Conservation (phyloP, 2,329 filamentous ascomycete genomes). For the Aureobasidium sp. region DNA sequence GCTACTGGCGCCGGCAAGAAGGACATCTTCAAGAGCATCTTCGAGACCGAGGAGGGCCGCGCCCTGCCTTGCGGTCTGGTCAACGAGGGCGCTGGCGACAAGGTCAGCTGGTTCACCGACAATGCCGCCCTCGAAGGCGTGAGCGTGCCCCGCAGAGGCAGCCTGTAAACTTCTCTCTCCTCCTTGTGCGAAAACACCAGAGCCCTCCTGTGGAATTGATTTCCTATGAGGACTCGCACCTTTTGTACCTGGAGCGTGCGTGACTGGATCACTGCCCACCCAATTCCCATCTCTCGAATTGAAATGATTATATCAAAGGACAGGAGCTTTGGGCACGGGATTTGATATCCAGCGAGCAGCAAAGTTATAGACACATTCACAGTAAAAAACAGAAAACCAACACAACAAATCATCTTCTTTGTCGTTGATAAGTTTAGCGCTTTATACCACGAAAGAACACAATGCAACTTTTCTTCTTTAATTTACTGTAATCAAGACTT, state of each 20-base stretch:
- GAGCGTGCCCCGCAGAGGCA: constrained; percentile 67
- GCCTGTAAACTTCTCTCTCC: constrained; percentile 35
- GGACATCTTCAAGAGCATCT: constrained; percentile 86
- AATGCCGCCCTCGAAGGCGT: constrained; percentile 79
- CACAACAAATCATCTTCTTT: not conserved
- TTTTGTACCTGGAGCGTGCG: not conserved
- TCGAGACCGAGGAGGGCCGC: constrained; percentile 65
- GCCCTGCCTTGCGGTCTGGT: constrained; percentile 80
- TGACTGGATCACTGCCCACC: not conserved
- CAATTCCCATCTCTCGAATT: not conserved
- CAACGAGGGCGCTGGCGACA: constrained; percentile 75
- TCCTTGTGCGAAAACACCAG: not conserved
- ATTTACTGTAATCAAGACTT: too few species aligned
- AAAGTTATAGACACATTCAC: not conserved
- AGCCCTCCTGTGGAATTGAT: not conserved
- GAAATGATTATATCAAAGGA: not conserved
- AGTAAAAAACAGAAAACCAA: not conserved
- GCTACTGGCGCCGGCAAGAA: constrained; percentile 86
- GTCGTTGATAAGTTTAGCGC: not conserved
- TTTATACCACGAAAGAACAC: not conserved
- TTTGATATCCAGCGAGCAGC: not conserved
- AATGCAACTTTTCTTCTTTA: not conserved
- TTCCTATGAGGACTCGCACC: not conserved
- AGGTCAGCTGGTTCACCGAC: constrained; percentile 94
- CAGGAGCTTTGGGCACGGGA: not conserved